These are phyloP conservation scores for Bryum argenteum DNA, from an alignment of 225 moss, liverwort and hornwort species.

Conservation along the genomic window DNA sequence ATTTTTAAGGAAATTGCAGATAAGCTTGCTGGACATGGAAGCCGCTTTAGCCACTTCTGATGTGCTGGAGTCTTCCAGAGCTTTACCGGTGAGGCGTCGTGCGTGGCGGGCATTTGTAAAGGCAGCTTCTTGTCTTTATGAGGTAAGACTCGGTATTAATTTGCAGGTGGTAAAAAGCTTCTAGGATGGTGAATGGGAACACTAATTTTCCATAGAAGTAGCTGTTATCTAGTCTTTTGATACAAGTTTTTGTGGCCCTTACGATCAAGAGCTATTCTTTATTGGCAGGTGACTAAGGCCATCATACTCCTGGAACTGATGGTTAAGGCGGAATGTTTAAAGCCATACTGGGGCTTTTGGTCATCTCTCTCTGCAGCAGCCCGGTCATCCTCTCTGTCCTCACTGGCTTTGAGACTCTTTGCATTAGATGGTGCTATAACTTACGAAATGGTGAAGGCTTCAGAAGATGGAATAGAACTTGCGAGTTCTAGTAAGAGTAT, in stretches of 20 bases:
- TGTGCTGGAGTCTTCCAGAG: conserved; percentile 72
- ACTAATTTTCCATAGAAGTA: background rate
- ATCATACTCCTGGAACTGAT: conserved; percentile 78
- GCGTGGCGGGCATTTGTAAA: conserved; percentile 87
- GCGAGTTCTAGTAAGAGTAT: conserved; percentile 28
- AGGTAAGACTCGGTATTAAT: conserved; percentile 40
- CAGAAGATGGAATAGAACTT: conserved; percentile 39
- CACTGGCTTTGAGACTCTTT: conserved; percentile 69
- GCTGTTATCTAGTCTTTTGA: conserved; percentile 15
- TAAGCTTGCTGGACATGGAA: conserved; percentile 80
- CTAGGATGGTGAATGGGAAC: conserved; percentile 1
- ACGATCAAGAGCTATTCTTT: conserved; percentile 22
- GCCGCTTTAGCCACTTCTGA: conserved; percentile 62
- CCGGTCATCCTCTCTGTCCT: conserved; percentile 73
- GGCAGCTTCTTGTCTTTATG: conserved; percentile 75
- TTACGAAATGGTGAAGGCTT: conserved; percentile 47
- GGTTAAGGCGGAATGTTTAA: conserved; percentile 77
- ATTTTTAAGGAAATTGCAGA: conserved; percentile 66
- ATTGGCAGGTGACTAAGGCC: conserved; percentile 79
- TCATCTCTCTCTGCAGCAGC: conserved; percentile 90
- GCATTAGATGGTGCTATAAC: conserved; percentile 74
- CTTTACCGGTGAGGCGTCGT: conserved; percentile 67
- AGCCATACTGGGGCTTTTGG: conserved; percentile 84
- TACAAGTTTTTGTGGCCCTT: conserved; percentile 8
- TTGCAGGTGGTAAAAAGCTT: conserved; percentile 5